phyloP scores from a whole-genome alignment of 2,329 filamentous ascomycete genomes.

The Colletotrichum karsti region DNA sequence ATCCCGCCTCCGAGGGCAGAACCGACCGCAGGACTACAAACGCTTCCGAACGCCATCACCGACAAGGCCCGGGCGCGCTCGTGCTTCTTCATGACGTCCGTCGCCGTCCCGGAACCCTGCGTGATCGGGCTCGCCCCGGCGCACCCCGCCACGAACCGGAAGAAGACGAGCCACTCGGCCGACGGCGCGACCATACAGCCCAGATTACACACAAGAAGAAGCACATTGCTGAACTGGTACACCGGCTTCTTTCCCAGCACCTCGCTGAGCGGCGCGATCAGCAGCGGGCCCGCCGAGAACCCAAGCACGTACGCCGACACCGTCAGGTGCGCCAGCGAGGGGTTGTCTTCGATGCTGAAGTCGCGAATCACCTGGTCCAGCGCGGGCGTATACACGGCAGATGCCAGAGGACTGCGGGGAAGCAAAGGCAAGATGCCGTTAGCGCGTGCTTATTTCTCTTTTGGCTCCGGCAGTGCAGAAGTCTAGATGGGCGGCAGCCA shows the following conservation, averaged over 20 bases:
- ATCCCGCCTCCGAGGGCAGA: conserved; percentile 2
- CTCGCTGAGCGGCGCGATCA: background rate
- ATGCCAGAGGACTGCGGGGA: conserved; percentile 2
- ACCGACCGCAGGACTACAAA: conserved; percentile 10
- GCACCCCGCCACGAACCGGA: conserved; percentile 14
- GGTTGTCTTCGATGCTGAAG: background rate
- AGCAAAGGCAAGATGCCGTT: background rate
- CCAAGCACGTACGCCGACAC: conserved; percentile 17
- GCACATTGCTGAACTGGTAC: conserved; percentile 7
- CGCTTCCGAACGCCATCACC: conserved; percentile 15
- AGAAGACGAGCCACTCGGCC: background rate
- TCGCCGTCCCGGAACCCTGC: conserved; percentile 9
- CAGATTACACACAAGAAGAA: conserved; percentile 2
- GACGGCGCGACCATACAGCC: conserved; percentile 12
- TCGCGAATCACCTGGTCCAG: conserved; percentile 5
- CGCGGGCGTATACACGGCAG: conserved; percentile 19
- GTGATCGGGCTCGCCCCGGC: conserved; percentile 16
- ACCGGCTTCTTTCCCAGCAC: background rate
- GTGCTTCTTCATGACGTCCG: conserved; percentile 5
- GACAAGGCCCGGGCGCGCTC: conserved; percentile 3
- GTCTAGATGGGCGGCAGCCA: background rate
- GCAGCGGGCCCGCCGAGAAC: conserved; percentile 15
- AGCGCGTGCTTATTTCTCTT: background rate
- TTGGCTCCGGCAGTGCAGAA: background rate
- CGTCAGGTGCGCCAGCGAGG: conserved; percentile 3